Evolutionary conservation across 208 protist genomes (phyloP), one percentile per base, ranked within the genome.

Genomic region (Balamuthia mandrillaris): DNA sequence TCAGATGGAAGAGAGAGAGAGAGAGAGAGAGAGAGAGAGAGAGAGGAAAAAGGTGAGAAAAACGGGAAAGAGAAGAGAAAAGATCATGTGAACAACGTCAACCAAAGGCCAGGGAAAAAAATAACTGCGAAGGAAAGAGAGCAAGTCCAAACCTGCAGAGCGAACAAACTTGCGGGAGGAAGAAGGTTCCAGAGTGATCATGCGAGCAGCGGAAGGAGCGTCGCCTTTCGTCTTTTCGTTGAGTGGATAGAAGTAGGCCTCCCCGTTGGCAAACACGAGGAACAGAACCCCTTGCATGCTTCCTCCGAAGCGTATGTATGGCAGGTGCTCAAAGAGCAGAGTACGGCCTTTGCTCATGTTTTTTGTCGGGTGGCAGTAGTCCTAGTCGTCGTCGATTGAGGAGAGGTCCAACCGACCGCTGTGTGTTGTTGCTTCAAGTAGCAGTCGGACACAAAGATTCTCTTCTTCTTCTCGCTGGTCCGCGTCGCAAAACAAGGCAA

Each of bases 221-320:
- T 68, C 77, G 39, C 60, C 81, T 61, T 78, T 85, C 6, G 51
- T 85, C 27, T 63, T 60, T 6, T 72, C 54, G 16, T 78, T 60
- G 4, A 85, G 60, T 37, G 81, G 81, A 47, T 70, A 63, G 37
- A 85, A 77, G 35, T 85, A 85, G 47, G 56, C 58, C 21, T 72
- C 65, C 51, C 81, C 81, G 54, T 85, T 77, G 7, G 81, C 56
- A 49, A 85, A 85, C 16, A 85, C 41, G 39, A 70, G 65, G 65
- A 85, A 77, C 35, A 85, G 81, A n/a, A 72, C 65, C 3, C 81
- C 81, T 35, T 85, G 65, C 27, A 78, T 77, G 81, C 81, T 85
- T 31, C 58, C 81, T 16, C 51, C 70, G 41, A 72, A 85, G 4
- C 70, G 49, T 47, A 85, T 72, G 56, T 70, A 61, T 33, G 81